These are phyloP conservation scores for Epichloe gansuensis DNA, from an alignment of 2,329 filamentous ascomycete species.

Conservation along the genomic window DNA sequence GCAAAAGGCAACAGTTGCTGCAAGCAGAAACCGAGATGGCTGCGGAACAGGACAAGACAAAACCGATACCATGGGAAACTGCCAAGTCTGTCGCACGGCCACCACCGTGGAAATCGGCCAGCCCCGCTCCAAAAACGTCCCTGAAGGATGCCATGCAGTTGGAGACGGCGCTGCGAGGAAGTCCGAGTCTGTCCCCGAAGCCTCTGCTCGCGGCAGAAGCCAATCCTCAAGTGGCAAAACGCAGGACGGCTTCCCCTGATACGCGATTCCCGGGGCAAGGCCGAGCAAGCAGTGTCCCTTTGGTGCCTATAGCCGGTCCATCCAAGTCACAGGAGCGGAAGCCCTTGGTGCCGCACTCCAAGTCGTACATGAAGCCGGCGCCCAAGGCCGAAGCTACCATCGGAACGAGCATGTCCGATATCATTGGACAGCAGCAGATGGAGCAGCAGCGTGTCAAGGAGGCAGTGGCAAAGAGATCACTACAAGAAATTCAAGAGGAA, in stretches of 20 bases:
- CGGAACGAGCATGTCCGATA: constrained; percentile 71
- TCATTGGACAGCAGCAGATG: constrained; percentile 72
- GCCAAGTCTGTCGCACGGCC: constrained; percentile 24
- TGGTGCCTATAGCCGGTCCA: constrained; percentile 14
- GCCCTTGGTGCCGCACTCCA: constrained; percentile 45
- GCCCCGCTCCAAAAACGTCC: constrained; percentile 33
- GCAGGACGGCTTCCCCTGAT: constrained; percentile 46
- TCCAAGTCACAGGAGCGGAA: constrained; percentile 20
- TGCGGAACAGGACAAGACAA: constrained; percentile 19
- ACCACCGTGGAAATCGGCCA: constrained; percentile 55
- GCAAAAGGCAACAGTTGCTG: constrained; percentile 68
- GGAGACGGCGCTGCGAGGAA: constrained; percentile 15
- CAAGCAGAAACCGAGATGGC: constrained; percentile 36
- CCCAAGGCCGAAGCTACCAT: constrained; percentile 49
- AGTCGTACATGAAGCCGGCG: constrained; percentile 43
- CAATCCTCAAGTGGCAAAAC: constrained; percentile 24
- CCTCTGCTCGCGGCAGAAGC: constrained; percentile 31
- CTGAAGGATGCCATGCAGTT: constrained; percentile 34
- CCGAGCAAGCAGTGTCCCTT: constrained; percentile 23
- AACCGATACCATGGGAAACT: constrained; percentile 32
- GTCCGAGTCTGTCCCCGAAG: constrained; percentile 23
- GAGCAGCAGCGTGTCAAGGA: constrained; percentile 77
- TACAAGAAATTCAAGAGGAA: constrained; percentile 92
- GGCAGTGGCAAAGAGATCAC: constrained; percentile 71
- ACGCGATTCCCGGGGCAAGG: constrained; percentile 49